These are phyloP conservation scores for Mollisiaceae sp. DNA, from an alignment of 2,329 filamentous ascomycete species.

Conservation along the genomic window DNA sequence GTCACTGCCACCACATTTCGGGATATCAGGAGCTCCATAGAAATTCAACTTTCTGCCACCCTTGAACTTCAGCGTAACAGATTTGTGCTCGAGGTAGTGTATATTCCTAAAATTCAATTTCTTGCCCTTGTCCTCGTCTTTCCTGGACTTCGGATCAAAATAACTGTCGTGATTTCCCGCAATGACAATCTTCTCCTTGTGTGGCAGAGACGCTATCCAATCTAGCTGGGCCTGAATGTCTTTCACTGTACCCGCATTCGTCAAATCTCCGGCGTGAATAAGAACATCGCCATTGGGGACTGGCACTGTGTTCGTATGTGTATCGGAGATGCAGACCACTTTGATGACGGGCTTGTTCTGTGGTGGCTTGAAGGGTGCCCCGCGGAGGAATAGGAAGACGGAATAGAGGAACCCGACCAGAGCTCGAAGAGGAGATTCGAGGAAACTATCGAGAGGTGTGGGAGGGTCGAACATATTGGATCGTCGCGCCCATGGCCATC, in stretches of 20 bases:
- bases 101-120: conserved; percentile 70
- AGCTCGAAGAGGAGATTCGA: conserved; percentile 71
- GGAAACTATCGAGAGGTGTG: conserved; percentile 63
- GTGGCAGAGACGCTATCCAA: conserved; percentile 78
- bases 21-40: conserved; percentile 84
- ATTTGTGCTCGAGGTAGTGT: conserved; percentile 75
- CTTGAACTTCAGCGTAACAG: conserved; percentile 66
- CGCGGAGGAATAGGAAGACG: conserved; percentile 69
- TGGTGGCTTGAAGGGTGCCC: conserved; percentile 64
- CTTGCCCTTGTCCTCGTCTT: conserved; percentile 58
- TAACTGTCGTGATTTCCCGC: conserved; percentile 90
- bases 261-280: conserved; percentile 88
- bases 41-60: conserved; percentile 67
- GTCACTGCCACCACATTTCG: conserved; percentile 70
- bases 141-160: conserved; percentile 72
- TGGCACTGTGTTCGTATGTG: conserved; percentile 69
- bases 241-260: conserved; percentile 70
- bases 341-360: conserved; percentile 63
- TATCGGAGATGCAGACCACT: conserved; percentile 90
- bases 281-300: conserved; percentile 82
- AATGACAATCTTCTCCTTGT: conserved; percentile 80
- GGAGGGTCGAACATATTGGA: conserved; percentile 39
- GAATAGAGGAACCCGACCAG: conserved; percentile 67
- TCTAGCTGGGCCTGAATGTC: conserved; percentile 84
- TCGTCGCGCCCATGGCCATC: conserved; percentile 41